These are phyloP conservation scores for Penicillium paxilli DNA, from an alignment of 495 filamentous ascomycete species.

Conservation along the genomic window DNA sequence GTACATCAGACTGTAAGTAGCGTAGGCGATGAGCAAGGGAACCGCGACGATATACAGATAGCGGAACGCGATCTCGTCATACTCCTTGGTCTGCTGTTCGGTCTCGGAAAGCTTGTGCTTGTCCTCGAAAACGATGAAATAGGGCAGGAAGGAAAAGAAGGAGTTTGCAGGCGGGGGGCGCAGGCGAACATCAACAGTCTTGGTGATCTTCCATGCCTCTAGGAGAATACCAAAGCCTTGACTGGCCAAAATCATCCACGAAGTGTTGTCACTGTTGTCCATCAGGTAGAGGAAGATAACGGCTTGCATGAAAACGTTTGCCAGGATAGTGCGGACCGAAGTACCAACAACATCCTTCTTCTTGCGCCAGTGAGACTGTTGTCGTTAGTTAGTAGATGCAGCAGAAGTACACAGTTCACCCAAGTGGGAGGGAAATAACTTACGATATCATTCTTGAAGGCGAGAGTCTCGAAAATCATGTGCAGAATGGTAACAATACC, in stretches of 20 bases:
- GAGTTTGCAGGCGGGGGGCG: conserved; percentile 63
- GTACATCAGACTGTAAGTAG: conserved; percentile 85
- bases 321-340: conserved; percentile 91
- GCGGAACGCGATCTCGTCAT: conserved; percentile 95
- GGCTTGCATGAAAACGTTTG: conserved; percentile 96
- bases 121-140: conserved; percentile 87
- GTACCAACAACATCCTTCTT: conserved; percentile 99
- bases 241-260: conserved; percentile 96
- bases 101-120: conserved; percentile 95
- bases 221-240: conserved; percentile 93
- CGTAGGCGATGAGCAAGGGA: conserved; percentile 85
- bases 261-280: conserved; percentile 95
- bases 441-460: conserved; percentile 94
- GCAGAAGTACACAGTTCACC: conserved; percentile 7
- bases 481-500: conserved; percentile 83
- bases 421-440: conserved; percentile 18
- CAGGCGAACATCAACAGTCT: conserved; percentile 86
- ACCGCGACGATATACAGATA: conserved; percentile 93
- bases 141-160: conserved; percentile 74
- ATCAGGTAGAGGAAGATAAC: conserved; percentile 98
- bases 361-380: conserved; percentile 85
- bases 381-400: neutral
- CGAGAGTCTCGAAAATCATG: conserved; percentile 92
- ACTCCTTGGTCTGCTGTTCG: conserved; percentile 96
- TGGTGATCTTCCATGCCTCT: conserved; percentile 99